Evolutionary conservation across 2,329 filamentous ascomycete species (phyloP).

Genomic region (Fusarium sp.): DNA sequence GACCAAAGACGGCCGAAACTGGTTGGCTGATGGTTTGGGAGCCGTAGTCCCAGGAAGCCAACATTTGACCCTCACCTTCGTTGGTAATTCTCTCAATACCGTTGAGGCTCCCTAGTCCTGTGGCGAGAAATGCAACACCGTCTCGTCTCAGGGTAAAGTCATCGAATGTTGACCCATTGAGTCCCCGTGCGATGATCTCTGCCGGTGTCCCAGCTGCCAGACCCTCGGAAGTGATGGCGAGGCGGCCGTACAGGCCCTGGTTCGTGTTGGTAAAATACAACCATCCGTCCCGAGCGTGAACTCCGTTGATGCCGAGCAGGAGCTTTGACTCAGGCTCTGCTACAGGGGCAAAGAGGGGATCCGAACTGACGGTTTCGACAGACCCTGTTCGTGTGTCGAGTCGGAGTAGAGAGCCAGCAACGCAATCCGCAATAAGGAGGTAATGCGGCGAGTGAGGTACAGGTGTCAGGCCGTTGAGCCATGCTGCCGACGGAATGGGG

Average conservation of each 20-base stretch:
- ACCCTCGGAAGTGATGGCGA: not conserved
- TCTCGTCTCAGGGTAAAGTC: slow-evolving; percentile 1
- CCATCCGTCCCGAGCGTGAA: not conserved
- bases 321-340: not conserved
- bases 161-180: not conserved
- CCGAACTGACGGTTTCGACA: not conserved
- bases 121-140: not conserved
- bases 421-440: not conserved
- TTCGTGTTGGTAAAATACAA: slow-evolving; percentile 10
- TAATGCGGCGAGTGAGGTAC: not conserved
- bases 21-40: not conserved
- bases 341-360: not conserved
- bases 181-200: not conserved
- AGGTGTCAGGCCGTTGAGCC: not conserved
- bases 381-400: not conserved
- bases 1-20: not conserved
- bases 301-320: not conserved
- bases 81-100: not conserved
- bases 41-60: not conserved
- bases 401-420: not conserved
- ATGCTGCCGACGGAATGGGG: not conserved
- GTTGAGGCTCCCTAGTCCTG: not conserved
- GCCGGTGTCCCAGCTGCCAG: not conserved
- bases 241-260: not conserved
- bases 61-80: not conserved